Conservation (phyloP, 768 basidiomycete species). For the Russula dissimulans region DNA sequence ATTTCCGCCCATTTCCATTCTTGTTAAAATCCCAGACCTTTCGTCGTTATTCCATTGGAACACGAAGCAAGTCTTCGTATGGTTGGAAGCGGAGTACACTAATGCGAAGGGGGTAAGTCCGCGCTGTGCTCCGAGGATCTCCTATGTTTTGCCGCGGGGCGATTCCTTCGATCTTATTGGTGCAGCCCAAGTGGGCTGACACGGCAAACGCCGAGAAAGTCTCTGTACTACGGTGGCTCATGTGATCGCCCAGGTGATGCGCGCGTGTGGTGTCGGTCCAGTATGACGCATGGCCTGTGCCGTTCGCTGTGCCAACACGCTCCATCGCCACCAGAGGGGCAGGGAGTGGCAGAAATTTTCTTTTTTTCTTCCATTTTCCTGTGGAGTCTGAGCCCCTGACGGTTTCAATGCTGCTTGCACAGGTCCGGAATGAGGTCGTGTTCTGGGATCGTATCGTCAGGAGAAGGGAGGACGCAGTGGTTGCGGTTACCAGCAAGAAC, state of each 20-base stretch:
- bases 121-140: not conserved
- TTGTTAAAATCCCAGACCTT: slow-evolving; percentile 45
- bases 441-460: slow-evolving; percentile 89
- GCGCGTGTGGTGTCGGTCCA: not conserved
- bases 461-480: slow-evolving; percentile 62
- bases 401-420: slow-evolving; percentile 4
- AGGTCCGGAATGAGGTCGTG: slow-evolving; percentile 72
- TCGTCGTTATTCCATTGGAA: slow-evolving; percentile 88
- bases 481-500: slow-evolving; percentile 60
- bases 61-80: slow-evolving; percentile 90
- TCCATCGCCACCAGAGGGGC: not conserved
- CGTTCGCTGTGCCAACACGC: not conserved
- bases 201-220: no score
- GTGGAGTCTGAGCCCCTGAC: not conserved
- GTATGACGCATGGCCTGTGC: not conserved
- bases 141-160: not conserved
- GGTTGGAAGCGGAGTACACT: slow-evolving; percentile 76
- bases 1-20: not conserved
- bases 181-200: not conserved
- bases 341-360: not conserved
- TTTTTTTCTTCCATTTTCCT: not conserved
- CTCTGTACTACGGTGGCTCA: not conserved
- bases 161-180: not conserved
- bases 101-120: slow-evolving; percentile 59
- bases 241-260: not conserved